phyloP scores from a whole-genome alignment of 2,329 filamentous ascomycete species.

The Diaporthe longicolla region DNA sequence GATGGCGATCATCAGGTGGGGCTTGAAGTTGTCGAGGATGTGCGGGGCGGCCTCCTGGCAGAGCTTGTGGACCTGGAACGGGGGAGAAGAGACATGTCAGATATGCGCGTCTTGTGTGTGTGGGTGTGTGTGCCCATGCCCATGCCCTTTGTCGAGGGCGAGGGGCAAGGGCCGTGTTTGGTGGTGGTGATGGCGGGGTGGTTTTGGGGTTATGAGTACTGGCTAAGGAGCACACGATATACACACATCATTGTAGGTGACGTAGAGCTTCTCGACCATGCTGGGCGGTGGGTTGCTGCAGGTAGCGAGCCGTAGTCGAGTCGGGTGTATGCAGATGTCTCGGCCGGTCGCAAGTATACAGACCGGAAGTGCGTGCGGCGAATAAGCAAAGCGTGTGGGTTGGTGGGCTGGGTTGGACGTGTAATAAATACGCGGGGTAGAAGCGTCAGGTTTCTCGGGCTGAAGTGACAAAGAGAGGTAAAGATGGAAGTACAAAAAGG shows the following conservation, averaged over 20 bases:
- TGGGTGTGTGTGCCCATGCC: background rate
- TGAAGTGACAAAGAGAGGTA: background rate
- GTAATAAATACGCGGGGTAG: background rate
- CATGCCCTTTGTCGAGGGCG: background rate
- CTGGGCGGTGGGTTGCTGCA: conserved; percentile 53
- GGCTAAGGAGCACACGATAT: background rate
- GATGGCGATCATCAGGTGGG: conserved; percentile 98
- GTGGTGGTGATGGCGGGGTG: background rate
- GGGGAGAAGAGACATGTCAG: conserved; percentile 36
- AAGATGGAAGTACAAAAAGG: background rate
- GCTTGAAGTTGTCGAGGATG: conserved; percentile 89
- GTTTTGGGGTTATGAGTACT: background rate
- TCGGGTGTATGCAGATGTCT: conserved; percentile 35
- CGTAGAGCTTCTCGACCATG: conserved; percentile 89
- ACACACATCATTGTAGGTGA: conserved; percentile 92
- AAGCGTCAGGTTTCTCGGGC: background rate
- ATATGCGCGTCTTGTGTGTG: background rate
- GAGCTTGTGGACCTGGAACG: conserved; percentile 89
- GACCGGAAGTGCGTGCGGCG: background rate
- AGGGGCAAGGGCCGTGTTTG: background rate
- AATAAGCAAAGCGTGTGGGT: conserved; percentile 25
- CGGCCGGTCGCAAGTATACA: conserved; percentile 35
- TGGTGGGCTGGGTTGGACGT: background rate
- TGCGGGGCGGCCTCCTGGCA: conserved; percentile 87
- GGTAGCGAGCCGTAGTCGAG: conserved; percentile 6